These are phyloP conservation scores for Gamsiella multidivaricata DNA, from an alignment of 192 early-diverging fungal species.

Conservation along the genomic window DNA sequence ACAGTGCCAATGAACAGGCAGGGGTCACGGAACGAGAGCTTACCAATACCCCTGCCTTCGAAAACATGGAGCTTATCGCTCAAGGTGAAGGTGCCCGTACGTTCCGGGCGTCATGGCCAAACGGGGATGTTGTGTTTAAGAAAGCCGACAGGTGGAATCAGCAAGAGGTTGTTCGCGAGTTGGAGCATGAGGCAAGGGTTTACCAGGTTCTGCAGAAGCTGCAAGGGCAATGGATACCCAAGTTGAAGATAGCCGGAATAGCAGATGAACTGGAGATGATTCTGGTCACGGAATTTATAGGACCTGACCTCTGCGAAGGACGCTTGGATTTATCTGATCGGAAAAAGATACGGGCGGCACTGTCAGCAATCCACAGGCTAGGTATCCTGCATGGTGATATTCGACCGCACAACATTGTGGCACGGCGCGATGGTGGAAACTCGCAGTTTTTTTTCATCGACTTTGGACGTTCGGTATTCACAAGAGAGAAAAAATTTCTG, in stretches of 20 bases:
- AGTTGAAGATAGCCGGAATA: conserved; percentile 7
- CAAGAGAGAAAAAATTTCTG: conserved; percentile 6
- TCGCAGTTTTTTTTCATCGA: conserved; percentile 10
- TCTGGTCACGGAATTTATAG: conserved; percentile 13
- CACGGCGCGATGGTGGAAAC: no score
- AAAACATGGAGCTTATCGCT: conserved; percentile 12
- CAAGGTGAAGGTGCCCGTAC: conserved; percentile 3
- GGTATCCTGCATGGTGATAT: conserved; percentile 37
- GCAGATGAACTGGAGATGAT: no score
- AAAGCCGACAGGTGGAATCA: conserved; percentile 25
- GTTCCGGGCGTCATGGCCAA: no score
- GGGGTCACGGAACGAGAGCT: no score
- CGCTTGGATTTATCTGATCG: not conserved
- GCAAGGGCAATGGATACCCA: conserved; percentile 21
- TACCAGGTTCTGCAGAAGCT: conserved; percentile 8
- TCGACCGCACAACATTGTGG: conserved; percentile 32
- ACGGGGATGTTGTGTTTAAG: conserved; percentile 24
- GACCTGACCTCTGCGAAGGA: conserved; percentile 1
- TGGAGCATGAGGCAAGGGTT: no score
- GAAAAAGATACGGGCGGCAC: no score
- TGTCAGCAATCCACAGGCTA: conserved; percentile 15
- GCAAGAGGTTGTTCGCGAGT: not conserved
- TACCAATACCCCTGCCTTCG: not conserved
- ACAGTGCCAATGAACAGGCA: no score
- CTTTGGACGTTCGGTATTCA: conserved; percentile 12